Evolutionary conservation across 148 eudicot genomes (phyloP), one percentile per base, ranked within the genome.

Genomic region (Selenicereus undatus): DNA sequence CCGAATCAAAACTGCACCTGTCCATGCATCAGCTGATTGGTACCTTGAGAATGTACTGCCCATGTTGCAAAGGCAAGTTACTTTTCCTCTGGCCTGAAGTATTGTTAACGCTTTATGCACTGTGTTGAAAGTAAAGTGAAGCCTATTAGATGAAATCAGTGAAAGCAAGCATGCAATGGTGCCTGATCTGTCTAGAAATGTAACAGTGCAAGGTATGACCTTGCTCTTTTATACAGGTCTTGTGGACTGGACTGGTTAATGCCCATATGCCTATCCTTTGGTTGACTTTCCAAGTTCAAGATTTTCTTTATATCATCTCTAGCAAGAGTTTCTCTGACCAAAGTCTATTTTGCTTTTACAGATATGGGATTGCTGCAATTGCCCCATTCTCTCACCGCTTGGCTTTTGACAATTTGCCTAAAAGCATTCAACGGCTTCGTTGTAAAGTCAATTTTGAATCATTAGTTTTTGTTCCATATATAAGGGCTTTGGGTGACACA

Each of bases 361-460:
- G 98, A 77, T 87, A 90, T 83, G 97, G 99, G 84, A 86, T 95
- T 83, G 97, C 89, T 86, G 99, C 99, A 69, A 90, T 95, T 45
- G 89, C 99, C 14, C 99, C 99, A 71, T 95, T 95, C 85, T 95
- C 99, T 50, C 99, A 95, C 80, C 97, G 99, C 81, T 80, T 95
- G 83, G 97, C 97, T 78, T 95, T 95, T 80, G 97, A 92, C 86
- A 89, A 89, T 80, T 72, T 92, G 89, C 97, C 94, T 81, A 83
- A 78, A 80, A 88, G 88, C 76, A 93, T 95, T 83, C 97, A 93
- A 78, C 91, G 76, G 78, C 91, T 95, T 26, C 94, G 99, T 39
- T 95, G 99, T 83, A 92, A 85, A 84, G 99, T 95, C 81, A 95
- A 95, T 87, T 95, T 95, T 87, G 89, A 95, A 80, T 93, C 99